A percentile compares a stretch with the other conserved stretches of the same genome.
Evolutionary conservation across 345 rosid species (phyloP).

Genomic region (Laguncularia racemosa): DNA sequence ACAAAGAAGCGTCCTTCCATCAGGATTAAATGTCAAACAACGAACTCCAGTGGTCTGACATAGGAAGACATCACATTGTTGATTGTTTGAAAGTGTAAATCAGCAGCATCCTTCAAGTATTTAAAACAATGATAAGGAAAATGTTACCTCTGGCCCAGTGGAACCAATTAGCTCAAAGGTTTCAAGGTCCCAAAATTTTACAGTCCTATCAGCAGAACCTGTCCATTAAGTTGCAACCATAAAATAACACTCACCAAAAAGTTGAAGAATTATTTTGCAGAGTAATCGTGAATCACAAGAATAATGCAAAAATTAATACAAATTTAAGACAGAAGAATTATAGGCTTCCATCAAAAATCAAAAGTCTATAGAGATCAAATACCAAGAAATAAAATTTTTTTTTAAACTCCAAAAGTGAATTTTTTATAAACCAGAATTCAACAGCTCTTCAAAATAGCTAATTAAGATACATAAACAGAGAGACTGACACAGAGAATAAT

Average conservation of each 20-base stretch:
- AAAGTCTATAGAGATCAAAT: too few species aligned
- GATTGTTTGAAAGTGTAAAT: background rate
- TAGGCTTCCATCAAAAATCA: too few species aligned
- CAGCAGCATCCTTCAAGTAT: too few species aligned
- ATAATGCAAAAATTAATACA: too few species aligned
- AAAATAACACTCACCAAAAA: slow-evolving; percentile 1
- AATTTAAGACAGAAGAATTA: too few species aligned
- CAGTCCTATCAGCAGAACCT: slow-evolving; percentile 98
- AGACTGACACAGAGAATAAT: background rate
- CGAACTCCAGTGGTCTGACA: slow-evolving; percentile 79
- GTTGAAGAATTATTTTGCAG: background rate
- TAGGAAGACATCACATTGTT: slow-evolving; percentile 9
- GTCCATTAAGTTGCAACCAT: slow-evolving; percentile 8
- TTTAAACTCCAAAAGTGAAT: too few species aligned
- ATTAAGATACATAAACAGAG: background rate
- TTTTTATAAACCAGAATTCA: too few species aligned
- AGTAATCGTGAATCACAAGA: too few species aligned
- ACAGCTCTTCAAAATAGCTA: too few species aligned
- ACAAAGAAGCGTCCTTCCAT: slow-evolving; percentile 89
- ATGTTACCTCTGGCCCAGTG: slow-evolving; percentile 87
- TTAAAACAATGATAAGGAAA: background rate
- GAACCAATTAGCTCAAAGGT: slow-evolving; percentile 95
- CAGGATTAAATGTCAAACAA: slow-evolving; percentile 89
- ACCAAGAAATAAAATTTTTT: too few species aligned
- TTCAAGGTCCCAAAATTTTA: slow-evolving; percentile 98